phyloP scores from a whole-genome alignment of 2,329 filamentous ascomycete genomes.

The Microcyclospora pomicola region DNA sequence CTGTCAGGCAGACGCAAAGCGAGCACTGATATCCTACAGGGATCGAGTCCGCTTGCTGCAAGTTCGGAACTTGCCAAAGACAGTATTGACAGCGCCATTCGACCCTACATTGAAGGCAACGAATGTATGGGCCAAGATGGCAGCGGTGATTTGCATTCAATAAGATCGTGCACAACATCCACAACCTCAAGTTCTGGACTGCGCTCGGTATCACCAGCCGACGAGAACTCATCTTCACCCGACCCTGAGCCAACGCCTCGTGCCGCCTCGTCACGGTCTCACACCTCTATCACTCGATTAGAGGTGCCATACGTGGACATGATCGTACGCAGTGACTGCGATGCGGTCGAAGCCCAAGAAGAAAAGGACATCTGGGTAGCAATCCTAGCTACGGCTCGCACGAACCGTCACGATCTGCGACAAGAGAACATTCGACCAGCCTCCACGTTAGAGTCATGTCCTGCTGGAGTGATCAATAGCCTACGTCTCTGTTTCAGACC shows the following conservation, averaged over 20 bases:
- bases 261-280: background rate
- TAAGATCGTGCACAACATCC: conserved; percentile 13
- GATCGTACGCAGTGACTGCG: conserved; percentile 9
- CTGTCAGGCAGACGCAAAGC: conserved; percentile 17
- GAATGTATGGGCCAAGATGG: too few relatives aligned
- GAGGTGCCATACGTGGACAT: conserved; percentile 16
- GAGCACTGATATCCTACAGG: conserved; percentile 5
- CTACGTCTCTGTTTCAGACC: conserved; percentile 20
- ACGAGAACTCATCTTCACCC: background rate
- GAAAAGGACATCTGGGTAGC: conserved; percentile 18
- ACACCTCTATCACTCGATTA: background rate
- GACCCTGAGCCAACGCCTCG: conserved; percentile 10
- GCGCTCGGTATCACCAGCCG: too few relatives aligned
- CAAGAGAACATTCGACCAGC: conserved; percentile 6
- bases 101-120: conserved; percentile 3
- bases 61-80: conserved; percentile 18
- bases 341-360: conserved; percentile 13
- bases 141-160: too few relatives aligned
- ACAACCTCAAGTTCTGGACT: conserved; percentile 15
- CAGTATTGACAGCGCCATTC: conserved; percentile 13
- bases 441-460: background rate
- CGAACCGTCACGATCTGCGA: conserved; percentile 6
- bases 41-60: too few relatives aligned
- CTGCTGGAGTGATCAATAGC: conserved; percentile 13
- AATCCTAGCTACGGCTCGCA: conserved; percentile 15